phyloP scores from a whole-genome alignment of 2,329 filamentous ascomycete genomes.

The Penicillium sp. region DNA sequence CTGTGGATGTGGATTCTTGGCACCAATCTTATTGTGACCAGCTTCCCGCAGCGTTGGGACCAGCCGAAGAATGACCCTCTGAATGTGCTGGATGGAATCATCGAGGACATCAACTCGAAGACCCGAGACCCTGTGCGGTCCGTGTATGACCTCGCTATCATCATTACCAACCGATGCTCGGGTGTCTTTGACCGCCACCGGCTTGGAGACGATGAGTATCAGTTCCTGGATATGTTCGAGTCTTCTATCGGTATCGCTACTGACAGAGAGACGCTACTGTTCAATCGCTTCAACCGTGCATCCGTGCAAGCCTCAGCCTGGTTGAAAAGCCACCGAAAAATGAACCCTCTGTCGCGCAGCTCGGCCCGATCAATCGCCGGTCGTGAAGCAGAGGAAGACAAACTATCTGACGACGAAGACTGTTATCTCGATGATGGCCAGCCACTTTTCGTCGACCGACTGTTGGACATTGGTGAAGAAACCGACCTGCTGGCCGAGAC shows the following conservation, averaged over 20 bases:
- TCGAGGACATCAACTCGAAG: constrained; percentile 67
- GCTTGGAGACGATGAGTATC: constrained; percentile 60
- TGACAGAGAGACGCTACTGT: constrained; percentile 59
- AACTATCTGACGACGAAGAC: constrained; percentile 17
- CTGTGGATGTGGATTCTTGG: constrained; percentile 66
- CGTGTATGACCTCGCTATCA: constrained; percentile 63
- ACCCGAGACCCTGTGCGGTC: constrained; percentile 60
- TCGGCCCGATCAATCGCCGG: constrained; percentile 7
- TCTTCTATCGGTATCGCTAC: constrained; percentile 59
- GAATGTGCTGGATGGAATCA: constrained; percentile 62
- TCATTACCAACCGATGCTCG: constrained; percentile 62
- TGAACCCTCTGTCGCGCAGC: constrained; percentile 33
- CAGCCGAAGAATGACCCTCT: constrained; percentile 64
- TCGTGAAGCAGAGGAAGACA: constrained; percentile 7
- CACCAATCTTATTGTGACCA: constrained; percentile 59
- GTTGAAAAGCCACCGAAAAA: constrained; percentile 53
- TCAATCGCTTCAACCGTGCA: constrained; percentile 60
- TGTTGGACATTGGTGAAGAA: constrained; percentile 59
- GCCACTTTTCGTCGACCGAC: constrained; percentile 50
- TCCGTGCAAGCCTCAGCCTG: constrained; percentile 59
- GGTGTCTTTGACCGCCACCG: constrained; percentile 63
- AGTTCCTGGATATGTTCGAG: constrained; percentile 70
- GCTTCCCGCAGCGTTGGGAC: constrained; percentile 43
- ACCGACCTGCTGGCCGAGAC: constrained; percentile 63
- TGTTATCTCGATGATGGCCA: constrained; percentile 34